Evolutionary conservation across 768 basidiomycete genomes (phyloP), one percentile per base, ranked within the genome.

Genomic region (Chlorophyllum brunneum): DNA sequence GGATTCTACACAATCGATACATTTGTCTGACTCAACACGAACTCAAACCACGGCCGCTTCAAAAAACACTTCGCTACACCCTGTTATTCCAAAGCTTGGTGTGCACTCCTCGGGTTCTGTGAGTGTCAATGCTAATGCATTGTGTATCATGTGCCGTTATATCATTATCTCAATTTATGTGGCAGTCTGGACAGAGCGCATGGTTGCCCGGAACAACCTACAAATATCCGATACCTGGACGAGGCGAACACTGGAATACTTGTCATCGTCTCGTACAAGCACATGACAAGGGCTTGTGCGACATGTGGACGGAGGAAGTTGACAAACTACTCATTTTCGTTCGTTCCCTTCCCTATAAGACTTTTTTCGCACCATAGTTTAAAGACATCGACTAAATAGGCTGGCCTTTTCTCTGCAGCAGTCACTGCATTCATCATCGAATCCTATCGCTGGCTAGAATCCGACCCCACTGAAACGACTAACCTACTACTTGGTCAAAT

Each of bases 401-500:
- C 62, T 18, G 64, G 62, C 29, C 58, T 65, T 15, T 65, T 65
- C 50, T 61, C 63, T 8, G 64, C 58, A n/a, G 56, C 58, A 10
- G 62, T 65, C 7, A 62, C 61, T 9, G 61, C 64, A 2, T 67
- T 67, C 42, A 54, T 59, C 20, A 54, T 65, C 16, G 60, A 63
- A 43, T 63, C 63, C 2, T 61, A 63, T 45, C 39, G 54, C 6
- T 58, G 56, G 56, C 56, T 67, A 5, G 52, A 59, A 18, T 39
- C 57, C 20, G 55, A 62, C 50, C 56, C 63, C 0, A 54, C 50
- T 26, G 56, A 56, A 18, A 26, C 42, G 13, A 33, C 49, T 10
- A 42, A 41, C 22, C 39, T 30, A 11, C 16, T 50, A 10, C 49
- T 50, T 5, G 5, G 16, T 20, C 49, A 42, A 16, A 41, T 50